Conservation (phyloP, 2,329 filamentous ascomycete genomes). For the Verticillium nubilum region DNA sequence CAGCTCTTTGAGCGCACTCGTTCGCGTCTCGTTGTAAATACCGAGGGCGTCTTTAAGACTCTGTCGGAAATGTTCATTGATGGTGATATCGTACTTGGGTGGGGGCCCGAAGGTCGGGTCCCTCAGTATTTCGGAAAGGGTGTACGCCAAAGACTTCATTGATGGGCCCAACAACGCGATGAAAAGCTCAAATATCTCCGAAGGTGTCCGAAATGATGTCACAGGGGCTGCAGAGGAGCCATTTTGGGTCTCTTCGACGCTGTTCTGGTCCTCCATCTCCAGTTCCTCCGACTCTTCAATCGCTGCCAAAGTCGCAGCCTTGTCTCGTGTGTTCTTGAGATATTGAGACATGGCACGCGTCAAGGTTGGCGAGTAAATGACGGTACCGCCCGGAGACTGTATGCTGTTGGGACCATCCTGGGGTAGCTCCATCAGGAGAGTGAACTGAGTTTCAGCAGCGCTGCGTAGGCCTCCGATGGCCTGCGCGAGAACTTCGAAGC, state of each 20-base stretch:
- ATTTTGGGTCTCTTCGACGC: conserved; percentile 17
- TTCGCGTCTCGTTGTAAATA: conserved; percentile 72
- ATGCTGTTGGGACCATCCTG: conserved; percentile 21
- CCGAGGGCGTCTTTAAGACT: conserved; percentile 77
- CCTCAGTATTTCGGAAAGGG: conserved; percentile 79
- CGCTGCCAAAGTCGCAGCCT: conserved; percentile 44
- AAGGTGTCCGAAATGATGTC: conserved; percentile 43
- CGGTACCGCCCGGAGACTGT: conserved; percentile 22
- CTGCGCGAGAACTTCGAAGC: conserved; percentile 78
- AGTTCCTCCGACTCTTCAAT: conserved; percentile 62
- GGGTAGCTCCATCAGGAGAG: conserved; percentile 64
- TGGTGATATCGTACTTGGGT: conserved; percentile 61
- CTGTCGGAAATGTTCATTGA: conserved; percentile 74
- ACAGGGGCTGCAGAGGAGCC: conserved; percentile 14
- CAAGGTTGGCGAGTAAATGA: conserved; percentile 22
- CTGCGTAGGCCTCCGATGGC: conserved; percentile 86
- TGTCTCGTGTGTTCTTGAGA: conserved; percentile 36
- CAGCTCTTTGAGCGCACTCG: conserved; percentile 69
- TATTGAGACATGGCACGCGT: conserved; percentile 22
- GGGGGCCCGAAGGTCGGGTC: conserved; percentile 75
- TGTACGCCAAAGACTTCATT: conserved; percentile 93
- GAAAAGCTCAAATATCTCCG: conserved; percentile 88
- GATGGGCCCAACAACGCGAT: conserved; percentile 85
- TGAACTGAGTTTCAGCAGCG: conserved; percentile 84
- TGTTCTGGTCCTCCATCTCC: conserved; percentile 35